A percentile compares a stretch with the other conserved stretches of the same genome.
These are phyloP conservation scores for Saccharomyces hybrid DNA, from an alignment of 1,139 yeast species.

Conservation along the genomic window DNA sequence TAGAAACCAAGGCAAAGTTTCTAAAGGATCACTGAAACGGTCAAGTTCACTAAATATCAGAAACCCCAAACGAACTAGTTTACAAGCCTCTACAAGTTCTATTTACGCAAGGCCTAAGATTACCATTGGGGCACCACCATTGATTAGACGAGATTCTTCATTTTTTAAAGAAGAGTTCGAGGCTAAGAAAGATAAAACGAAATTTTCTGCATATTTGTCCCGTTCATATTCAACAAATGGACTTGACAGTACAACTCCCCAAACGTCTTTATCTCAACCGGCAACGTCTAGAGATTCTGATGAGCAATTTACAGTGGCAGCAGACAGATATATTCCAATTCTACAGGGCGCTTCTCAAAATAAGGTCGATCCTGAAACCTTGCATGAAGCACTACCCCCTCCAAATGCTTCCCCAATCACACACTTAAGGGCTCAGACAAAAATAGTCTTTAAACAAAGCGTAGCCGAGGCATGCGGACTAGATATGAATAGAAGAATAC, in stretches of 20 bases:
- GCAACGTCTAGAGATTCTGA: slow-evolving; percentile 1
- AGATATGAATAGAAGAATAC: slow-evolving; percentile 71
- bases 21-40: slow-evolving; percentile 19
- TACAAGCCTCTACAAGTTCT: background rate
- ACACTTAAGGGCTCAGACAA: slow-evolving; percentile 62
- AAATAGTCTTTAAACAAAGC: slow-evolving; percentile 66
- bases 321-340: slow-evolving; percentile 49
- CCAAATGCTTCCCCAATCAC: slow-evolving; percentile 43
- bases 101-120: slow-evolving; percentile 19
- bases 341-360: slow-evolving; percentile 36
- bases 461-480: slow-evolving; percentile 95
- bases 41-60: slow-evolving; percentile 18
- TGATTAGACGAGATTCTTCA: slow-evolving; percentile 28
- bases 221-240: slow-evolving; percentile 1
- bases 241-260: background rate
- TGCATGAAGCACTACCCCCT: slow-evolving; percentile 32
- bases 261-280: slow-evolving; percentile 2
- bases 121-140: slow-evolving; percentile 22
- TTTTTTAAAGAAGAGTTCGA: slow-evolving; percentile 23
- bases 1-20: slow-evolving; percentile 18
- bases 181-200: background rate
- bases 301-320: slow-evolving; percentile 1
- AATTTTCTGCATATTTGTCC: background rate
- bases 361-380: slow-evolving; percentile 22
- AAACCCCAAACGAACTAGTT: background rate